Evolutionary conservation across 2,329 filamentous ascomycete genomes (phyloP), one percentile per base, ranked within the genome.

Genomic region (Sclerotinia nivalis): DNA sequence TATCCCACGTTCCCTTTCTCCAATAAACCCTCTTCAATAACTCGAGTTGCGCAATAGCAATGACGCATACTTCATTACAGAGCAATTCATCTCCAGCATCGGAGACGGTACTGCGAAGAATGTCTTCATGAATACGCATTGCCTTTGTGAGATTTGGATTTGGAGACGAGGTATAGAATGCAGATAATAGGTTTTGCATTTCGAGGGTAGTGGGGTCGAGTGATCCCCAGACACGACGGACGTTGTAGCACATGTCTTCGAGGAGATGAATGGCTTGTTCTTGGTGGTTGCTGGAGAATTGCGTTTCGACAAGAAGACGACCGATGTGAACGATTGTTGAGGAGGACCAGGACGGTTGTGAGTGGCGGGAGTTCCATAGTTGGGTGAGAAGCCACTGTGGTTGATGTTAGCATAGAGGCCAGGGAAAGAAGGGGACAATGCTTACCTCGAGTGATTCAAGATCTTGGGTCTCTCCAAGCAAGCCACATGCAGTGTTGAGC

Each of bases 391-490:
- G 72, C 65, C 65, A 58, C 52, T 58, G 40, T 43, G 8, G 49
- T 58, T 56, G 10, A 15, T 25, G 13, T 67, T 58, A 67, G 25
- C 0, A 40, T 34, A 22, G 13, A 8, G 3, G 34, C 20, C 20
- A 37, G 18, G 45, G 22, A 67, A 7, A 2, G 9, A 45, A 3
- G 31, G 5, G 40, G 13, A 67, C 5, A 12, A n/a, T 67, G 12
- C 52, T 67, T 58, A 77, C 74, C 72, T 85, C 83, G 15, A 85
- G 80, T 64, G 84, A 82, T 28, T 77, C 75, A 70, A 80, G 84
- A 74, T 85, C 83, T 69, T 79, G 75, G 70, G 85, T 83, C 34
- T 82, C 80, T 43, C 83, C 84, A 1, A 86, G 79, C 4, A 86
- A 77, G 13, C 80, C 80, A 40, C 84, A 79, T 1, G 85, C 78